phyloP scores from a whole-genome alignment of 23 red algal species.

The Pyropia haitanensis region DNA sequence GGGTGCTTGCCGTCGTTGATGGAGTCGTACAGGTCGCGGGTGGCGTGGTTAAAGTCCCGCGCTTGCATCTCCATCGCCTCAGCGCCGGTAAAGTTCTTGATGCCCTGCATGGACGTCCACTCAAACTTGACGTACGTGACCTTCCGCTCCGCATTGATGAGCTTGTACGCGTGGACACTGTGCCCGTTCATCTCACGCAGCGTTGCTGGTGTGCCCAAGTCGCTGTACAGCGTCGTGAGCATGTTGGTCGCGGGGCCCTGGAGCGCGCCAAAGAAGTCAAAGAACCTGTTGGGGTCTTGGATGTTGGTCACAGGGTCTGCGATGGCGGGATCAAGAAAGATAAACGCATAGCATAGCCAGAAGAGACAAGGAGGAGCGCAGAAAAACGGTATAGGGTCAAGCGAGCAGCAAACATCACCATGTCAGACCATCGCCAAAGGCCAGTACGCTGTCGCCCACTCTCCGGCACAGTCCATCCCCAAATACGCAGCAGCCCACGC shows the following conservation, averaged over 20 bases:
- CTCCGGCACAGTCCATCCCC: too few relatives aligned
- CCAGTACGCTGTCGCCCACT: too few relatives aligned
- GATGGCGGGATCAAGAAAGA: too few relatives aligned
- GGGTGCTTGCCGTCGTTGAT: conserved; percentile 55
- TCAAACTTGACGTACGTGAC: conserved; percentile 77
- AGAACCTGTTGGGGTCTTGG: conserved; percentile 44
- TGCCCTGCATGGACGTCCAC: conserved; percentile 48
- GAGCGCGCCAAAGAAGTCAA: conserved; percentile 68
- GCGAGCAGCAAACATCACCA: too few relatives aligned
- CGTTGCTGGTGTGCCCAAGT: conserved; percentile 56
- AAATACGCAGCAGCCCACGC: too few relatives aligned
- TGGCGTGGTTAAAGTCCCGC: conserved; percentile 75
- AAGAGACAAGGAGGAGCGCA: too few relatives aligned
- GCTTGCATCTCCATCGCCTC: conserved; percentile 48
- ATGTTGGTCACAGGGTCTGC: conserved; percentile 27
- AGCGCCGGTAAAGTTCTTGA: conserved; percentile 7
- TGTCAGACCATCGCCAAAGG: too few relatives aligned
- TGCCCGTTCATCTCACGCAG: conserved; percentile 74
- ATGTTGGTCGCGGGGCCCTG: conserved; percentile 40
- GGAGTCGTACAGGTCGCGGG: conserved; percentile 62
- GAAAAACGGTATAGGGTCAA: too few relatives aligned
- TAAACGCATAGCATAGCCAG: too few relatives aligned
- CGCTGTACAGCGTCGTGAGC: conserved; percentile 56
- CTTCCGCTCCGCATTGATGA: conserved; percentile 35
- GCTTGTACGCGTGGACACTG: conserved; percentile 56